Evolutionary conservation across 768 basidiomycete genomes (phyloP), one percentile per base, ranked within the genome.

Genomic region (Russula lepida): DNA sequence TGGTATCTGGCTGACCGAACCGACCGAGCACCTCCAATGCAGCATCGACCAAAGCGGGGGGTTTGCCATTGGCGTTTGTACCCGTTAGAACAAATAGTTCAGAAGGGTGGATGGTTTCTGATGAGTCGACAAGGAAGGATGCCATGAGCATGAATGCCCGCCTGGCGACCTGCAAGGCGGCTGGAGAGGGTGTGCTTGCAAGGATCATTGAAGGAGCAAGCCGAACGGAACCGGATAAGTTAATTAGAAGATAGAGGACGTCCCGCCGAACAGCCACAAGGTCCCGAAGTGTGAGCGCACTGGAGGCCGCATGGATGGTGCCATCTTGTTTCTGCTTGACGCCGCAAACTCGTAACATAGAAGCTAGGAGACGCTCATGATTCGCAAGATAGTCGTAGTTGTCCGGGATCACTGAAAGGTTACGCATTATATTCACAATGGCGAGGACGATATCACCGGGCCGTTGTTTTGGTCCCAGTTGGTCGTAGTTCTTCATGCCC

Each of bases 1-100:
- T 95, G 33, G 76, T 74, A 72, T 98, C 95, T 19, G 77, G 73
- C 52, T 88, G 86, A 35, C 84, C 82, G 58, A 97, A 73, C 43
- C 84, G 83, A n/a, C 88, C 86, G 68, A 94, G 89, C 2, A 85
- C 83, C 62, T 95, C 90, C 54, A 98, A 77, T n/a, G 92, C 90
- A 33, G 82, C 74, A 66, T 94, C 90, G 8, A 84, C 77, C 39
- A 85, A 75, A 27, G 78, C 71, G 0, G 87, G 83, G 23, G 88
- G 86, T 60, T 76, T 82, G 27, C 75, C 69, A 57, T 70, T 72
- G 30, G 73, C 73, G 37, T 74, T 72, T 17, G 73, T 68, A 6
- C 84, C 83, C 54, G 74, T 73, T 39, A 81, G 73, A 65, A 88
- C 80, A n/a, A 86, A 72, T 63, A 75, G 78, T 27, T 79, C 77